These are phyloP conservation scores for Basidiobolus meristosporus DNA, from an alignment of 371 early-diverging fungal species.

Conservation along the genomic window DNA sequence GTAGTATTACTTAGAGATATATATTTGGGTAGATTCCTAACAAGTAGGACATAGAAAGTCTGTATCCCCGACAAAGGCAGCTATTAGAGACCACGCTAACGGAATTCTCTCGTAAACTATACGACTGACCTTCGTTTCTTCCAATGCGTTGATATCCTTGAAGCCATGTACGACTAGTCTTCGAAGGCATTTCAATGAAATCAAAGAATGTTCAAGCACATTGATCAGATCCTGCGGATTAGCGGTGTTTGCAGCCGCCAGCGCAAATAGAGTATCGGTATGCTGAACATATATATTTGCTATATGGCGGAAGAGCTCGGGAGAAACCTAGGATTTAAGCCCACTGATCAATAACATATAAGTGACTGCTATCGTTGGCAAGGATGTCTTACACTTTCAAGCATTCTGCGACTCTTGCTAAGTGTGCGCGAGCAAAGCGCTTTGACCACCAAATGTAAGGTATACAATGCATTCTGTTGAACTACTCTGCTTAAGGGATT, in stretches of 20 bases:
- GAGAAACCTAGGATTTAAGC: constrained; percentile 12
- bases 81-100: no score
- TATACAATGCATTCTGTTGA: constrained; percentile 53
- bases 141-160: constrained; percentile 32
- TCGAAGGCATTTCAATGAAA: constrained; percentile 48
- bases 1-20: constrained; percentile 9
- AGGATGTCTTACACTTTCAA: constrained; percentile 22
- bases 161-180: constrained; percentile 58
- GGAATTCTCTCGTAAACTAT: no score
- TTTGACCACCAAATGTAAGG: constrained; percentile 57
- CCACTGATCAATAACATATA: no score
- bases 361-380: not conserved
- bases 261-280: constrained; percentile 16
- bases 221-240: constrained; percentile 7
- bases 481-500: constrained; percentile 16
- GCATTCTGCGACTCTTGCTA: constrained; percentile 36
- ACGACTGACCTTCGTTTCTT: constrained; percentile 31
- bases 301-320: constrained; percentile 32
- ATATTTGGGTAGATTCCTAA: constrained; percentile 1
- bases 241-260: constrained; percentile 6
- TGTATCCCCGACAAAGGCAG: no score
- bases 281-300: constrained; percentile 31
- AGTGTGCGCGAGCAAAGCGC: constrained; percentile 58
- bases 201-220: constrained; percentile 24
- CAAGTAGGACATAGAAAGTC: no score